A percentile compares a stretch with the other conserved stretches of the same genome.
Conservation (phyloP, 2,329 filamentous ascomycete genomes). For the Lecanicillium sp. region DNA sequence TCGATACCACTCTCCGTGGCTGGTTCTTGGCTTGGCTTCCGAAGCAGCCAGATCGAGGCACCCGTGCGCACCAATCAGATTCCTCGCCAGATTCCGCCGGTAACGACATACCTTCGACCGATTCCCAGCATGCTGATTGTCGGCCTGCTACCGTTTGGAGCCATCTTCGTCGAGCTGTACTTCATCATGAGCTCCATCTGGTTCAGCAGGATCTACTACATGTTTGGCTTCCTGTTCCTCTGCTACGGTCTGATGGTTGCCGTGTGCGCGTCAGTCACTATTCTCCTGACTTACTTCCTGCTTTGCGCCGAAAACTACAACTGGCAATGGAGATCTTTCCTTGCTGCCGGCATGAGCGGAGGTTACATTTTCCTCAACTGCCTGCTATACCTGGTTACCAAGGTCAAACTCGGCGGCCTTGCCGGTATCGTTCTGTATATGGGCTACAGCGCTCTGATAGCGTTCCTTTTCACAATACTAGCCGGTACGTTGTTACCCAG, state of each 20-base stretch:
- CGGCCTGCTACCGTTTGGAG: slow-evolving; percentile 86
- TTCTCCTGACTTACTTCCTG: slow-evolving; percentile 92
- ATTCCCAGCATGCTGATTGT: slow-evolving; percentile 88
- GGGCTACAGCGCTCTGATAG: slow-evolving; percentile 84
- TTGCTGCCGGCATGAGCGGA: slow-evolving; percentile 83
- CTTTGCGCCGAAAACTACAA: slow-evolving; percentile 96
- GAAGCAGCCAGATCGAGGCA: slow-evolving; percentile 59
- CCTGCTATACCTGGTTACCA: slow-evolving; percentile 82
- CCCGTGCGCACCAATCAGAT: slow-evolving; percentile 97
- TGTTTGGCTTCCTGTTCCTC: slow-evolving; percentile 98
- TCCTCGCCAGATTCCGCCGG: slow-evolving; percentile 86
- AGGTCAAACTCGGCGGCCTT: slow-evolving; percentile 75
- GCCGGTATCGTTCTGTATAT: slow-evolving; percentile 87
- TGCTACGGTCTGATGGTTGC: slow-evolving; percentile 97
- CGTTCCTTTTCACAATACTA: slow-evolving; percentile 85
- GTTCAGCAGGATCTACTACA: slow-evolving; percentile 99
- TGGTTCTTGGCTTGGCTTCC: slow-evolving; percentile 92
- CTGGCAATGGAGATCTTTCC: slow-evolving; percentile 96
- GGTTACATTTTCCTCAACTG: slow-evolving; percentile 90
- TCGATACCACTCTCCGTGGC: slow-evolving; percentile 84
- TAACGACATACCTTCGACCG: slow-evolving; percentile 73
- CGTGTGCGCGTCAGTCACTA: slow-evolving; percentile 84
- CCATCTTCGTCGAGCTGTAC: slow-evolving; percentile 97
- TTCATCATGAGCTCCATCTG: slow-evolving; percentile 99
- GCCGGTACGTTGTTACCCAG: slow-evolving; percentile 59